Evolutionary conservation across 1,284 basidiomycete species (phyloP), one percentile per base, ranked within the genome.

Genomic region (Melanopsichium pennsylvanicum): DNA sequence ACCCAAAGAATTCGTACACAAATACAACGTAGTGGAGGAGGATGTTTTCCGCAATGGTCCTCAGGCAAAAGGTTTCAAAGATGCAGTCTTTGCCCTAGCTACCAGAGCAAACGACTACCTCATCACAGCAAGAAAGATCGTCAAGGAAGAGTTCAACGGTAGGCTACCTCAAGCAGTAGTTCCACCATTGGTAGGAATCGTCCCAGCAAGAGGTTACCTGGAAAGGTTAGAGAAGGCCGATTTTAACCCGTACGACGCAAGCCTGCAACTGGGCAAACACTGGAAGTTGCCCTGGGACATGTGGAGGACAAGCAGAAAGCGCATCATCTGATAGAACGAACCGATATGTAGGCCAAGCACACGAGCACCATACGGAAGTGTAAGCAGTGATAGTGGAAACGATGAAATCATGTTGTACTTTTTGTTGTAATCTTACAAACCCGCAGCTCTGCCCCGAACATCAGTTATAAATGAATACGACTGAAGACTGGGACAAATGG

Each of bases 71-170:
- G 88, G 86, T 33, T 87, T 90, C 57, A 76, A 75, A 36, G 85
- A 86, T 57, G 92, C 92, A 0, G 89, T 92, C 29, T 96, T 89
- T 79, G 90, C 93, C 76, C 89, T 95, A 79, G 93, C 93, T 15
- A 91, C 90, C 10, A 83, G 90, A 16, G 93, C 92, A 33, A 93
- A 95, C 83, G 92, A 95, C 82, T 90, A 97, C 82, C 81, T 97
- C 64, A 85, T 89, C 70, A 93, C 92, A 3, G 91, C 92, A 2
- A 86, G 91, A 36, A 86, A 87, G 48, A 88, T 90, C 85, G 86
- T 94, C 76, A 86, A 87, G 70, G 85, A 87, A 22, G 70, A 70
- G 41, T 85, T 84, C 59, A 86, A 83, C 27, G 86, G 86, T 22
- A 87, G 84, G 72, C 86, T 91, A 39, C 90, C 90, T 12, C 70